phyloP scores from a whole-genome alignment of 257 asterid species.

The Solanum ossicruentum region DNA sequence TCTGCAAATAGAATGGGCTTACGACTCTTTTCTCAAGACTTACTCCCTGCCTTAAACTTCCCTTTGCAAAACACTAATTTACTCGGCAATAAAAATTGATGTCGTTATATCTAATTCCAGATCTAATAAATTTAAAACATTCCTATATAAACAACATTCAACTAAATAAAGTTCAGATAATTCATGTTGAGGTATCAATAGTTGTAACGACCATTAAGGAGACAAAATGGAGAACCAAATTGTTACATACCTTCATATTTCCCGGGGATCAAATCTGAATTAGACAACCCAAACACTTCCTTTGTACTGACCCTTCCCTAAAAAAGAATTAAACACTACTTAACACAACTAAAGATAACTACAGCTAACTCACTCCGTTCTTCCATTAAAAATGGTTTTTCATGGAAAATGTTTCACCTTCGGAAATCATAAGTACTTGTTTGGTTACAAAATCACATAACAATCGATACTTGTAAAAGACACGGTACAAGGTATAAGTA shows the following conservation, averaged over 20 bases:
- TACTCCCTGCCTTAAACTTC: background rate
- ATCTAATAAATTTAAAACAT: background rate
- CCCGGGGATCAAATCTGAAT: constrained; percentile 93
- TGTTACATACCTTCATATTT: constrained; percentile 73
- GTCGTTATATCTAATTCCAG: background rate
- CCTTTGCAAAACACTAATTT: background rate
- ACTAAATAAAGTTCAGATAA: background rate
- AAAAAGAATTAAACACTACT: constrained; percentile 1
- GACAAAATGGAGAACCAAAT: background rate
- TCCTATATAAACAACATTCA: background rate
- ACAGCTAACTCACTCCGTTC: background rate
- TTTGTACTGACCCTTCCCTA: constrained; percentile 91
- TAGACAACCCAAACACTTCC: constrained; percentile 65
- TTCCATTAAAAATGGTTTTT: background rate
- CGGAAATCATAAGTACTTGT: background rate
- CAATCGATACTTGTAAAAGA: background rate
- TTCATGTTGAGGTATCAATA: background rate
- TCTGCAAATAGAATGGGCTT: background rate
- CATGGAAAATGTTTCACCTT: background rate
- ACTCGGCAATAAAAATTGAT: background rate
- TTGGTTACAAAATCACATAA: background rate
- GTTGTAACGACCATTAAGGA: background rate
- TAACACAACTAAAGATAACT: background rate
- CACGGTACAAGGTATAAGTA: background rate
- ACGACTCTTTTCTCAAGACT: background rate